Base-by-base conservation (phyloP, 192 early-diverging fungal genomes). In the Podila horticola region DNA sequence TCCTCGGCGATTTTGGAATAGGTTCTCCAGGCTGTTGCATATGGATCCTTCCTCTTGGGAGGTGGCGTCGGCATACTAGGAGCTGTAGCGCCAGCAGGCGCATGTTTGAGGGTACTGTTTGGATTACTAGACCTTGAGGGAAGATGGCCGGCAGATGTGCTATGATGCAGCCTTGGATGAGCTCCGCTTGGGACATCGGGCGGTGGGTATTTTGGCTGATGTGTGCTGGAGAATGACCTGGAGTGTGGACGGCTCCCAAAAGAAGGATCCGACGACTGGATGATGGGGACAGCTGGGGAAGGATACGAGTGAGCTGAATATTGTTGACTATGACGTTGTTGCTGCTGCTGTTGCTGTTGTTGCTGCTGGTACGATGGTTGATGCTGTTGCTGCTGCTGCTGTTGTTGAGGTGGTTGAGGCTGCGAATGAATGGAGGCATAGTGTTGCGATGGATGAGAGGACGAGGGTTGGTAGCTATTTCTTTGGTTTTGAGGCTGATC, bases 1-100 rank as follows among this genome's bases (percentile, higher is more conserved):
- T 81, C 77, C 55, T 81, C 77, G 28, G 77, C 77, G 52, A 81
- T 81, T 34, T 81, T 81, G 11, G 77, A 81, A 38, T 81, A 81
- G 6, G 77, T 81, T 17, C 77, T 34, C 77, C 77, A 81, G 3
- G 77, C 77, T 3, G 77, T 81, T 22, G 77, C 77, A 65, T 81
- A 81, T 2, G 77, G 77, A 24, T 81, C 77, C 49, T 81, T 81
- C 59, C 68, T 73, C 58, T 81, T 81, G 22, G 49, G 30, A 1
- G 48, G 26, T 2, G 34, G 45, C 13, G 66, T 15, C 19, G 64
- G 58, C 1, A 45, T 63, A 8, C 33, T 62, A 50, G 24, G 34
- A 19, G 34, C 10, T 36, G 49, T 11, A 7, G 15, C n/a, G n/a
- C n/a, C n/a, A n/a, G n/a, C 15, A 20, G n/a, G 57, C 20, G 28